phyloP scores from a whole-genome alignment of 257 asterid genomes.

The Nicotiana sylvestris region DNA sequence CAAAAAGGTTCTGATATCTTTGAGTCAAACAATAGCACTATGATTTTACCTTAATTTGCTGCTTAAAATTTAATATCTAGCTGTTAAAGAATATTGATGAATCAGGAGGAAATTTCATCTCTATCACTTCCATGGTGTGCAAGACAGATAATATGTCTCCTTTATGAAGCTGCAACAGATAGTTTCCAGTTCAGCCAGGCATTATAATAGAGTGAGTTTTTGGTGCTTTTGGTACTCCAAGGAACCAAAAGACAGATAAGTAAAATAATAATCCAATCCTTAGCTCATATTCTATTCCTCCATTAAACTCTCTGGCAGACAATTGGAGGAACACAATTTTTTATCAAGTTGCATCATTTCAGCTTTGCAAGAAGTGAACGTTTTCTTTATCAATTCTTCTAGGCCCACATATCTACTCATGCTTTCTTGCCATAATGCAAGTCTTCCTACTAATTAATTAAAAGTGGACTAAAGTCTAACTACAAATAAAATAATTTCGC shows the following conservation, averaged over 20 bases:
- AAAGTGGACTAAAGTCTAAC: neutral
- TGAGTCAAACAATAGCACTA: no score
- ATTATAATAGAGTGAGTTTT: conserved; percentile 24
- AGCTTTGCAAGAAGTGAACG: conserved; percentile 3
- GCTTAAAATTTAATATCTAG: neutral
- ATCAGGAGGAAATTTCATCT: neutral
- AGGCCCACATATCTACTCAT: conserved; percentile 54
- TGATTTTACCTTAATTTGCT: neutral
- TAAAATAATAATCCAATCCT: conserved; percentile 33
- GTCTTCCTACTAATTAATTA: conserved; percentile 1
- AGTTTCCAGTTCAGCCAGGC: conserved; percentile 24
- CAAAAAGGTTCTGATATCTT: no score
- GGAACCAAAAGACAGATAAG: conserved; percentile 44
- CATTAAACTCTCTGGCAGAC: conserved; percentile 15
- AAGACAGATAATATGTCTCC: conserved; percentile 36
- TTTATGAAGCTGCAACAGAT: conserved; percentile 17
- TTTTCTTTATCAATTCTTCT: conserved; percentile 14
- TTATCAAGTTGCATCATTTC: conserved; percentile 22
- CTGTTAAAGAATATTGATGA: neutral
- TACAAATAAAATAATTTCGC: neutral
- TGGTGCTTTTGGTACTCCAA: conserved; percentile 22
- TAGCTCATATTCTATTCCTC: conserved; percentile 19
- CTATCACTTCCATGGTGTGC: conserved; percentile 7
- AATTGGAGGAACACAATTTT: conserved; percentile 13
- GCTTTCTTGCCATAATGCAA: conserved; percentile 39